A percentile compares a stretch with the other conserved stretches of the same genome.
These are phyloP conservation scores for Fonsecaea nubica DNA, from an alignment of 2,329 filamentous ascomycete genomes.

Conservation along the genomic window DNA sequence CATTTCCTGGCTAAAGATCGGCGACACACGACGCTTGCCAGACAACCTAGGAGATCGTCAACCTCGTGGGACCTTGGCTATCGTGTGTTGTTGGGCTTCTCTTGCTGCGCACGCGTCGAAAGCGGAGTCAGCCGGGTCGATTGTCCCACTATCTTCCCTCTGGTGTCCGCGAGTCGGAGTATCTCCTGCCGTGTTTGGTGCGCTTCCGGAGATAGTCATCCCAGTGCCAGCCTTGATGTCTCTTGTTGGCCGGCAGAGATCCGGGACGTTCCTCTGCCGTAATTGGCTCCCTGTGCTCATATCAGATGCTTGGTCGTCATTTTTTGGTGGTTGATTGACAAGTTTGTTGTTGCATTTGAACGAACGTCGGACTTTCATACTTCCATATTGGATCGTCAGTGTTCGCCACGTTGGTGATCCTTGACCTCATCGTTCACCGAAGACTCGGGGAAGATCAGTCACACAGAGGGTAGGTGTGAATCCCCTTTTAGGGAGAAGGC, in stretches of 20 bases:
- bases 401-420: background rate
- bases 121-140: background rate
- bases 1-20: conserved; percentile 7
- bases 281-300: background rate
- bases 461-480: background rate
- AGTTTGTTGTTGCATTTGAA: background rate
- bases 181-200: background rate
- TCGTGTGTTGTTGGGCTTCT: background rate
- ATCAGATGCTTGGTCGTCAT: background rate
- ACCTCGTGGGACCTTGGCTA: background rate
- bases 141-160: background rate
- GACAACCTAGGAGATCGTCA: background rate
- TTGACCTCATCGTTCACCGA: background rate
- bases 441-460: background rate
- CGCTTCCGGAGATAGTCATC: background rate
- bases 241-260: background rate
- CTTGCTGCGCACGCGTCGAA: background rate
- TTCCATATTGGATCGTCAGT: background rate
- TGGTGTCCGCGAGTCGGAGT: background rate
- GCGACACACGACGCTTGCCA: background rate
- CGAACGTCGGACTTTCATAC: background rate
- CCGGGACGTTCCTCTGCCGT: background rate
- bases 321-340: background rate
- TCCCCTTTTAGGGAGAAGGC: background rate
- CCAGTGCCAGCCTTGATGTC: background rate